phyloP scores from a whole-genome alignment of 2,329 filamentous ascomycete species.

The Didymella sp. region DNA sequence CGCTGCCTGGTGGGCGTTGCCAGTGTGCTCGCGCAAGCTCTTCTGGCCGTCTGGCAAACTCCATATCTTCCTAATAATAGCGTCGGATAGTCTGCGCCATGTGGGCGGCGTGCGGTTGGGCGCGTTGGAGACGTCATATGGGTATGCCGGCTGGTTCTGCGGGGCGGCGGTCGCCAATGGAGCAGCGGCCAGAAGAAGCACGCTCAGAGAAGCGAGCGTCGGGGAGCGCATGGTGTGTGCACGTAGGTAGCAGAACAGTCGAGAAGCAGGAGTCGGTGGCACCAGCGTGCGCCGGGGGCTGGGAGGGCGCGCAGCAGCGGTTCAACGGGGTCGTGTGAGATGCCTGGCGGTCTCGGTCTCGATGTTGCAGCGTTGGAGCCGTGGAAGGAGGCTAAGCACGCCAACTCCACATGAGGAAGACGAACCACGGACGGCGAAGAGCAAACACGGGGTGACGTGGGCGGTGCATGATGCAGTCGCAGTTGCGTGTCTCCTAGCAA shows the following conservation, averaged over 20 bases:
- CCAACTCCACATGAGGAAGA: not conserved
- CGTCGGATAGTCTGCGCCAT: conserved; percentile 50
- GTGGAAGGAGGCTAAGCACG: not conserved
- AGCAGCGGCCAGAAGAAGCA: conserved; percentile 41
- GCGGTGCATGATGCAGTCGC: no score
- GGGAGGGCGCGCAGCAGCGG: not conserved
- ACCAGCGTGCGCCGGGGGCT: not conserved
- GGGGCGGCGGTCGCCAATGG: conserved; percentile 42
- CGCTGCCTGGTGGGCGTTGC: conserved; percentile 9
- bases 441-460: not conserved
- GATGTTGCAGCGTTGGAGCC: not conserved
- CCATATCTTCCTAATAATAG: conserved; percentile 46
- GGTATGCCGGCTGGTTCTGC: conserved; percentile 26
- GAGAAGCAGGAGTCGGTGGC: not conserved
- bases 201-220: conserved; percentile 34
- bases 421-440: not conserved
- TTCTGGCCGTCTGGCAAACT: conserved; percentile 30
- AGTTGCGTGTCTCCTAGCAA: no score
- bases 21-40: conserved; percentile 4
- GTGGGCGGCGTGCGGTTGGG: conserved; percentile 32
- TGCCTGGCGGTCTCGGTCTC: not conserved
- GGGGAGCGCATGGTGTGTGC: conserved; percentile 39
- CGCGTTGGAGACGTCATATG: conserved; percentile 22
- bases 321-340: not conserved
- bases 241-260: not conserved